Evolutionary conservation across 345 rosid genomes (phyloP).

Genomic region (Eucalyptus urophylla): DNA sequence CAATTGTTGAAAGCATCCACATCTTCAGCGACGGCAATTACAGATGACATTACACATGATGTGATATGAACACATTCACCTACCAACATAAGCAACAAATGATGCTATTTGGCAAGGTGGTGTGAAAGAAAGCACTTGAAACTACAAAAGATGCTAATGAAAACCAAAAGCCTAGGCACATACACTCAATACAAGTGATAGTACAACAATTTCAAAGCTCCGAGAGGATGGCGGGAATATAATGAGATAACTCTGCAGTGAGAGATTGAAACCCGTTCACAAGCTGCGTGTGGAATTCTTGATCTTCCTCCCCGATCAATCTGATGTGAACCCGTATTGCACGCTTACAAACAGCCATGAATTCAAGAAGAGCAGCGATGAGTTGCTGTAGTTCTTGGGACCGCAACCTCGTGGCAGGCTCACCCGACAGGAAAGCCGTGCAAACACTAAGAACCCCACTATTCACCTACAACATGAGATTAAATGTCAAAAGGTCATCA

Average conservation of each 20-base stretch:
- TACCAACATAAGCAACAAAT: background rate
- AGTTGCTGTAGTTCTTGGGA: conserved; percentile 97
- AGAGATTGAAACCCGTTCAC: conserved; percentile 99
- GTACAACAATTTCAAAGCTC: conserved; percentile 40
- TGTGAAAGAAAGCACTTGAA: background rate
- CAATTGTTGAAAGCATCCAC: background rate
- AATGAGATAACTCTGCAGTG: conserved; percentile 92
- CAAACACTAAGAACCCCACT: conserved; percentile 98
- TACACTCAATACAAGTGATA: background rate
- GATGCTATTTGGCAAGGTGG: background rate
- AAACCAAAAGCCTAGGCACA: background rate
- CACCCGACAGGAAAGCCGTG: conserved; percentile 96
- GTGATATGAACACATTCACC: background rate
- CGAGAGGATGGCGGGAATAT: conserved; percentile 96
- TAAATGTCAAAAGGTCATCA: background rate
- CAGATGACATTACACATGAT: background rate
- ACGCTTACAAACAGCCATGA: conserved; percentile 99
- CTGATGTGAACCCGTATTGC: conserved; percentile 93
- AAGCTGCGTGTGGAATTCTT: conserved; percentile 97
- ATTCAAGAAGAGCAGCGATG: conserved; percentile 92
- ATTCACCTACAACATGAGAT: conserved; percentile 58
- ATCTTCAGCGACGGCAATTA: background rate
- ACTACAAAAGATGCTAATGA: background rate
- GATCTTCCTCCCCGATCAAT: conserved; percentile 95
- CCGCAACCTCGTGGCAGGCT: conserved; percentile 93